These are phyloP conservation scores for Stenocarpella maydis DNA, from an alignment of 2,329 filamentous ascomycete species.

Conservation along the genomic window DNA sequence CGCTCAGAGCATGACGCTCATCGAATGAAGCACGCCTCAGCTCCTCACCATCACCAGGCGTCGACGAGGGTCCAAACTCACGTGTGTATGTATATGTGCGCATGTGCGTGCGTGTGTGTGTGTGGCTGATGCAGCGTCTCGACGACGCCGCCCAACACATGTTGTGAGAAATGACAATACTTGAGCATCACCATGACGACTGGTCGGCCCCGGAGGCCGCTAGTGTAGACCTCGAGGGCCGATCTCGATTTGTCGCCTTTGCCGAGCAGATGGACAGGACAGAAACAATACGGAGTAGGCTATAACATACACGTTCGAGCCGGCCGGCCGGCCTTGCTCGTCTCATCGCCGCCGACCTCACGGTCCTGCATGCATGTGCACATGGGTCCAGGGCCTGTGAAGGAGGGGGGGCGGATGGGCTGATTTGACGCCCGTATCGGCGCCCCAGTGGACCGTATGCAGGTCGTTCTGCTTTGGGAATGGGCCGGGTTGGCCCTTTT, in stretches of 20 bases:
- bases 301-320: too few relatives aligned
- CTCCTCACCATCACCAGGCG: neutral
- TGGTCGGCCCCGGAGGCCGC: neutral
- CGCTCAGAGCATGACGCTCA: conserved; percentile 7
- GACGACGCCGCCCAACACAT: neutral
- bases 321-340: conserved; percentile 17
- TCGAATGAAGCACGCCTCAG: neutral
- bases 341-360: conserved; percentile 19
- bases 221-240: neutral
- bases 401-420: conserved; percentile 12
- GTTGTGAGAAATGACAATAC: neutral
- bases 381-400: neutral
- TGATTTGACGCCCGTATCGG: conserved; percentile 27
- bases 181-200: conserved; percentile 8
- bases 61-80: neutral
- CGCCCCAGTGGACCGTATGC: conserved; percentile 22
- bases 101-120: neutral
- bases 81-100: too few relatives aligned
- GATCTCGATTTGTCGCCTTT: conserved; percentile 15
- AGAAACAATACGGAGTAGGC: too few relatives aligned
- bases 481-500: neutral
- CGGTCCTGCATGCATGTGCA: conserved; percentile 19
- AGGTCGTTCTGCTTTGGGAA: conserved; percentile 29
- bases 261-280: too few relatives aligned
- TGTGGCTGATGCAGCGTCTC: neutral